Conservation (phyloP, 805 yeast genomes). For the Clavispora santaluciae region DNA sequence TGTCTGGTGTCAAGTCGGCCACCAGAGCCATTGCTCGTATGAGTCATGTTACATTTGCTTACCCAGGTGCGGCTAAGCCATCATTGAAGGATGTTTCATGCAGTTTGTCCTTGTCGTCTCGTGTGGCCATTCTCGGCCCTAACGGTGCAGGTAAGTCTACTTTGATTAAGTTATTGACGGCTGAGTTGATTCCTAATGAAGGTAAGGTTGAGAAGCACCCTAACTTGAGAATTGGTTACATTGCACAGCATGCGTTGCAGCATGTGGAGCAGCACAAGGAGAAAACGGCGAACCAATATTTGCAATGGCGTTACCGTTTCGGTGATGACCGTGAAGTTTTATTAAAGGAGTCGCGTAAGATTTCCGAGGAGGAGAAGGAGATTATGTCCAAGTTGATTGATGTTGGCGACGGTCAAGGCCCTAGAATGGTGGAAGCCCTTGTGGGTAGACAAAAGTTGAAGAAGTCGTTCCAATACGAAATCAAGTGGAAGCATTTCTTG, state of each 20-base stretch:
- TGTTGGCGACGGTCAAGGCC: conserved; percentile 81
- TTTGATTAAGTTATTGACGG: conserved; percentile 87
- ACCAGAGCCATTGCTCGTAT: conserved; percentile 91
- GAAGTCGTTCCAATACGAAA: conserved; percentile 94
- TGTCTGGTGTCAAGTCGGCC: conserved; percentile 94
- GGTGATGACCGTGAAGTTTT: conserved; percentile 98
- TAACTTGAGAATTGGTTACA: conserved; percentile 94
- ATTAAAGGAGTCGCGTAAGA: conserved; percentile 82
- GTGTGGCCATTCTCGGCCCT: conserved; percentile 96
- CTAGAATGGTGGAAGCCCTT: conserved; percentile 85
- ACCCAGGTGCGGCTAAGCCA: conserved; percentile 87
- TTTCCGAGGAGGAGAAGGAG: conserved; percentile 68
- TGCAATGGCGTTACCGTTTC: conserved; percentile 96
- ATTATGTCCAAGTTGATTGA: conserved; percentile 76
- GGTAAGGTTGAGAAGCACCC: conserved; percentile 98
- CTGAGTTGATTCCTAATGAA: conserved; percentile 76
- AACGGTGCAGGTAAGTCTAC: conserved; percentile 99
- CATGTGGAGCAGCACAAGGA: conserved; percentile 97
- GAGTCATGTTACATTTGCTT: conserved; percentile 77
- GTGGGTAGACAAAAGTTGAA: conserved; percentile 96
- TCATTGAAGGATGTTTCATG: conserved; percentile 76
- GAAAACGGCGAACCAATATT: conserved; percentile 94
- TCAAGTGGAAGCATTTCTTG: conserved; percentile 88
- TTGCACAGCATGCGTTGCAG: conserved; percentile 97
- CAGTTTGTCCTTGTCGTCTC: conserved; percentile 89